Evolutionary conservation across 805 yeast species (phyloP).

Genomic region (Kluyveromyces nonfermentans): DNA sequence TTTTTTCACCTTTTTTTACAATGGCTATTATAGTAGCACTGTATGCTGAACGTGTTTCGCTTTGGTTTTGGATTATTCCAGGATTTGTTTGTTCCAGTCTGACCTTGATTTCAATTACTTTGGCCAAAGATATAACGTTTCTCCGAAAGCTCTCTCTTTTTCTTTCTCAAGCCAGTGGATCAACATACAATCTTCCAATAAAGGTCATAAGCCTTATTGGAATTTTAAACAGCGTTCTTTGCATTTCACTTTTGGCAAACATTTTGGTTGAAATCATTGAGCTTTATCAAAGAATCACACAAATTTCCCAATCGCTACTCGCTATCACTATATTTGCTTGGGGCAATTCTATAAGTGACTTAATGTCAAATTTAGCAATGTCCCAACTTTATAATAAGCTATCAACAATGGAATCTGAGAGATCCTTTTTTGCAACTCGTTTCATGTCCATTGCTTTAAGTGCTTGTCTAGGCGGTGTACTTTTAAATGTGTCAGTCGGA

Average conservation of each 20-base stretch:
- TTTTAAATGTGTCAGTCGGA: conserved; percentile 70
- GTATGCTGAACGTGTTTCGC: background rate
- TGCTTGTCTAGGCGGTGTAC: conserved; percentile 91
- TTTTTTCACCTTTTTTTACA: conserved; percentile 24
- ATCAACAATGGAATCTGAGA: conserved; percentile 16
- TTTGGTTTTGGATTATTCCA: conserved; percentile 2
- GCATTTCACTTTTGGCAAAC: conserved; percentile 28
- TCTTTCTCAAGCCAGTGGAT: background rate
- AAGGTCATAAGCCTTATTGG: conserved; percentile 13
- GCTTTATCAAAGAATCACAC: conserved; percentile 24
- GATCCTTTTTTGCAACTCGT: conserved; percentile 35
- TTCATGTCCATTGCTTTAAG: conserved; percentile 84
- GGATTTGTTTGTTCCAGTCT: background rate
- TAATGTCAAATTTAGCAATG: conserved; percentile 75
- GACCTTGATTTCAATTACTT: background rate
- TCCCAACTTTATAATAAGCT: conserved; percentile 42
- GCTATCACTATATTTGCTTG: conserved; percentile 91
- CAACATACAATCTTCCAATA: conserved; percentile 5
- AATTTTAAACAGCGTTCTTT: conserved; percentile 25
- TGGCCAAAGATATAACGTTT: background rate
- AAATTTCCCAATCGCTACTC: conserved; percentile 67
- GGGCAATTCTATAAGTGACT: conserved; percentile 90
- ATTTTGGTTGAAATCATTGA: conserved; percentile 28
- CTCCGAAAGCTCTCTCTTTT: conserved; percentile 8
- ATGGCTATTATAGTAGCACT: background rate